Evolutionary conservation across 495 filamentous ascomycete genomes (phyloP).

Genomic region (Penicillium atrosanguineum): DNA sequence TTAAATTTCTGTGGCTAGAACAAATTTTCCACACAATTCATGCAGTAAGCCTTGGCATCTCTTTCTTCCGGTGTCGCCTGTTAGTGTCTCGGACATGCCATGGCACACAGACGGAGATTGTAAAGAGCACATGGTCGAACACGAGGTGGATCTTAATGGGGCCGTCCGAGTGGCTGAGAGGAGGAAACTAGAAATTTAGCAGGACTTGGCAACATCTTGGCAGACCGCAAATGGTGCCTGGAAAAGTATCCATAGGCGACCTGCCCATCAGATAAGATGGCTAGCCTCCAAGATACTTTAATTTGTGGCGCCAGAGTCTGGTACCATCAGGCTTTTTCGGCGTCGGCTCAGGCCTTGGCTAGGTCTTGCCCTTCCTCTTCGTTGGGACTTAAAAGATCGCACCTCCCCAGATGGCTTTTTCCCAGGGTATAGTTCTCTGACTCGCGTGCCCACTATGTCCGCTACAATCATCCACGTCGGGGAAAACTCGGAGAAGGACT

Average conservation of each 20-base stretch:
- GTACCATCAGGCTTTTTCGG: not conserved
- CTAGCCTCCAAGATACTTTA: not conserved
- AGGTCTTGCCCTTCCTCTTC: not conserved
- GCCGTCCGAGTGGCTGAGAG: not conserved
- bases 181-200: not conserved
- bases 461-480: not conserved
- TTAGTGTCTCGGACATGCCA: not conserved
- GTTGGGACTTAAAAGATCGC: not conserved
- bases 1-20: no score
- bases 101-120: not conserved
- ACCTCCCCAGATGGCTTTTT: not conserved
- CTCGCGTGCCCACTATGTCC: not conserved
- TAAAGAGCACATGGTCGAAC: not conserved
- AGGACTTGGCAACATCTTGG: not conserved
- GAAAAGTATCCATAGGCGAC: not conserved
- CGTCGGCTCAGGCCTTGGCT: not conserved
- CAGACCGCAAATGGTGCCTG: not conserved
- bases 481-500: not conserved
- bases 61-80: not conserved
- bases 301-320: not conserved
- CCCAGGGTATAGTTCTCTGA: not conserved
- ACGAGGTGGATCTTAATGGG: not conserved
- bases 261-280: constrained; percentile 15
- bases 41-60: no score
- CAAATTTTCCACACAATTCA: no score